Evolutionary conservation across 163 green algal genomes (phyloP).

Genomic region (Smithsoniella earleae): DNA sequence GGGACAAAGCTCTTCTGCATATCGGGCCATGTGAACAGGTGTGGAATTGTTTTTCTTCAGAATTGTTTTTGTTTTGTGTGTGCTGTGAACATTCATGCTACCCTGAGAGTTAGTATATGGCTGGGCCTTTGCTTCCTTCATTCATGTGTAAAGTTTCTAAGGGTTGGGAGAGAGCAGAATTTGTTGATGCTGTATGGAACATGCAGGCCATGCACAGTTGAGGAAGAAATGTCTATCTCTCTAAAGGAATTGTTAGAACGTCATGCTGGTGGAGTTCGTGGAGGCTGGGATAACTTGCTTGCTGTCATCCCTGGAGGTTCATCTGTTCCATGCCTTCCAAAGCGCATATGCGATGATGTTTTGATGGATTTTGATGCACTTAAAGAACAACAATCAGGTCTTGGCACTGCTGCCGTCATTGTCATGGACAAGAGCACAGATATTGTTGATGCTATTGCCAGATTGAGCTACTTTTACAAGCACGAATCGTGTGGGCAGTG

Average conservation of each 20-base stretch:
- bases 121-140: too few relatives aligned
- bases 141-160: too few relatives aligned
- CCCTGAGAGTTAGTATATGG: too few relatives aligned
- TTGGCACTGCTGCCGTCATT: slow-evolving; percentile 90
- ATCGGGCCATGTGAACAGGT: slow-evolving; percentile 94
- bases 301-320: slow-evolving; percentile 97
- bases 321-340: slow-evolving; percentile 83
- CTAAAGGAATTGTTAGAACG: slow-evolving; percentile 92
- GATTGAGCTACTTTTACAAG: slow-evolving; percentile 99
- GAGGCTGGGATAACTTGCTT: slow-evolving; percentile 96
- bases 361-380: slow-evolving; percentile 99
- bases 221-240: slow-evolving; percentile 98
- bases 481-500: slow-evolving; percentile 97
- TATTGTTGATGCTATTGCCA: slow-evolving; percentile 92
- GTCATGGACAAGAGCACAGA: slow-evolving; percentile 97
- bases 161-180: too few relatives aligned
- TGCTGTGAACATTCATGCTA: too few relatives aligned
- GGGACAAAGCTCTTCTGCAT: slow-evolving; percentile 99
- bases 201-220: slow-evolving; percentile 71
- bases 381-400: slow-evolving; percentile 79
- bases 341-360: slow-evolving; percentile 64
- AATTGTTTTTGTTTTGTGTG: too few relatives aligned
- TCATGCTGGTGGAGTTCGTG: slow-evolving; percentile 80
- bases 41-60: too few relatives aligned
- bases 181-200: too few relatives aligned